Conservation (phyloP, 345 rosid genomes). For the Citrus unshiu region DNA sequence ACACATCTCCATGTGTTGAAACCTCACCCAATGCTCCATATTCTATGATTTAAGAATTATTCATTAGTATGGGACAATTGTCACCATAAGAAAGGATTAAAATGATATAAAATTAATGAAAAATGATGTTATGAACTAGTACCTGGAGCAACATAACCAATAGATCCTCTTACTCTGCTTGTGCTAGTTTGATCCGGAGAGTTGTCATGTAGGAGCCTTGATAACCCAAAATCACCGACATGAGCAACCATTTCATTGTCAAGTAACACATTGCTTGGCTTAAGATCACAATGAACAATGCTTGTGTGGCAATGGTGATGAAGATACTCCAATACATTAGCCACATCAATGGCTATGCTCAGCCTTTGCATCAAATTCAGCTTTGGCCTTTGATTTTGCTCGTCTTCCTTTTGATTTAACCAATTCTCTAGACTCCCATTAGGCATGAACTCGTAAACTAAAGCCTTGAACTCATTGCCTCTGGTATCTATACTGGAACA, state of each 20-base stretch:
- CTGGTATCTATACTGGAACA: conserved; percentile 20
- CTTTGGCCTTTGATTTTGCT: not conserved
- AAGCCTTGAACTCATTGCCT: conserved; percentile 26
- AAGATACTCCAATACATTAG: conserved; percentile 29
- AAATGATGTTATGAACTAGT: not conserved
- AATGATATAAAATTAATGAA: not conserved
- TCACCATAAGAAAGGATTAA: not conserved
- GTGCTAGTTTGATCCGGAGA: not conserved
- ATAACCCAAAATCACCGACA: conserved; percentile 33
- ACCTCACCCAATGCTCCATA: conserved; percentile 27
- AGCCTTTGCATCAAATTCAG: conserved; percentile 14
- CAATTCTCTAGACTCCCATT: conserved; percentile 23
- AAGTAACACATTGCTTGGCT: conserved; percentile 30
- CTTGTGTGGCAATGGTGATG: conserved; percentile 23
- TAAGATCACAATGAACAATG: conserved; percentile 31
- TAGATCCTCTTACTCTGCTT: not conserved
- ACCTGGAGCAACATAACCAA: conserved; percentile 11
- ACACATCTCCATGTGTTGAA: conserved; percentile 27
- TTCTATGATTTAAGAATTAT: conserved; percentile 14
- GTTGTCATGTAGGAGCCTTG: conserved; percentile 16
- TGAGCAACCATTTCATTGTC: conserved; percentile 28
- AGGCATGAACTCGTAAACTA: conserved; percentile 28
- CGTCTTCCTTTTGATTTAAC: conserved; percentile 9
- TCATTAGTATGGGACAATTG: not conserved
- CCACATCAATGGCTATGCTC: conserved; percentile 30